Conservation (phyloP, 2,329 filamentous ascomycete species). For the Aspergillus calidoustus region DNA sequence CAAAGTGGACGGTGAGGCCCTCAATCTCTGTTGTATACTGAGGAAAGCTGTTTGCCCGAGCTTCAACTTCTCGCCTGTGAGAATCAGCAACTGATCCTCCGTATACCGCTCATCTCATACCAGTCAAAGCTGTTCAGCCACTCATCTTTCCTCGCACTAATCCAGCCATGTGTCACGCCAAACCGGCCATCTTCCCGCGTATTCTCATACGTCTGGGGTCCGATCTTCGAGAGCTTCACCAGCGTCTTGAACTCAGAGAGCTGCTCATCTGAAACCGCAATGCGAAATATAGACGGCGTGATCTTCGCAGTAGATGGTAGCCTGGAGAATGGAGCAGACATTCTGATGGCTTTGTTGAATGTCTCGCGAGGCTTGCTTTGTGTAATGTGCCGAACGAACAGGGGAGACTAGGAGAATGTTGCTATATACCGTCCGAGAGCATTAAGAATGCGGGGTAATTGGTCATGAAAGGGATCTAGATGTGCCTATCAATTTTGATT, state of each 20-base stretch:
- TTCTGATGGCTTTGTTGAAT: slow-evolving; percentile 11
- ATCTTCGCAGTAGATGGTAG: slow-evolving; percentile 44
- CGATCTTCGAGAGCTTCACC: slow-evolving; percentile 54
- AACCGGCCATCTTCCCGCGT: slow-evolving; percentile 46
- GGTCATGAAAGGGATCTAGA: not conserved
- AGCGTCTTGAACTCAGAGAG: slow-evolving; percentile 54
- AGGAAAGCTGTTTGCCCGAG: slow-evolving; percentile 56
- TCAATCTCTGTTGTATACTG: slow-evolving; percentile 54
- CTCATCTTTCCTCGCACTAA: slow-evolving; percentile 44
- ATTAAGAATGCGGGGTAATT: not conserved
- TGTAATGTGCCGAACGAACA: not conserved
- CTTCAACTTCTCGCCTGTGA: slow-evolving; percentile 38
- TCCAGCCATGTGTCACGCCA: slow-evolving; percentile 56
- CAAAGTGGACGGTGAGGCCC: slow-evolving; percentile 53
- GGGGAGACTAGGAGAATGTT: not conserved
- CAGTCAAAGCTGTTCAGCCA: slow-evolving; percentile 56
- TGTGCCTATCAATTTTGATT: not conserved
- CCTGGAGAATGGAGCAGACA: slow-evolving; percentile 33
- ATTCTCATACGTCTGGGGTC: slow-evolving; percentile 56
- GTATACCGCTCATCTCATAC: slow-evolving; percentile 37
- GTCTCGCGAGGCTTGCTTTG: not conserved
- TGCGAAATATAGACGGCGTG: slow-evolving; percentile 48
- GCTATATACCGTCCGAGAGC: not conserved
- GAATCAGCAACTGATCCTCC: not conserved
- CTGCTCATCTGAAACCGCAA: slow-evolving; percentile 49